Evolutionary conservation across 768 basidiomycete species (phyloP), one percentile per base, ranked within the genome.

Genomic region (Lentinula lateritia): DNA sequence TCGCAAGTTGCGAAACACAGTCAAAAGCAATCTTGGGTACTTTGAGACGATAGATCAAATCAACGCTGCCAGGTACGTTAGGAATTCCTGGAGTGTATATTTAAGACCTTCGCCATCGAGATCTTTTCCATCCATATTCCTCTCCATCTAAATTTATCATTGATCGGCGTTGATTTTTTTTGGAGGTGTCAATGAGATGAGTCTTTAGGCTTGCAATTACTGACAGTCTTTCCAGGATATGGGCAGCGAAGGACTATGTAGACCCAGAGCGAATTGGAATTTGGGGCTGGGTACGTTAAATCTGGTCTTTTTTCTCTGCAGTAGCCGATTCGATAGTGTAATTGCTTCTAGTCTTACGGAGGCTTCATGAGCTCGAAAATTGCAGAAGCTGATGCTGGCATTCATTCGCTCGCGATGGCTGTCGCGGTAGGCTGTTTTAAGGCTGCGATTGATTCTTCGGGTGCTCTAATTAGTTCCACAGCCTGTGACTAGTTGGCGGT

Each of bases 331-430:
- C 34, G 41, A 43, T n/a, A 56, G 55, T 39, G 36, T 38, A 42
- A 32, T 28, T 20, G 43, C 15, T 42, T 66, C 13, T 66, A 95
- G 95, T 94, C 92, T 8, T 98, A 95, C 68, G 96, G 96, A 9
- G 96, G 97, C 0, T 99, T 93, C 74, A 92, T 98, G 90, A 90
- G 90, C 60, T 85, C 89, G 61, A 98, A 98, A 71, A 86, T 96
- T 4, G 84, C 92, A 12, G 97, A 99, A 75, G 89, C 92, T 5
- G 81, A 92, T 70, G 94, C 92, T 15, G 89, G 90, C 5, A 84
- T 98, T 13, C 94, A 98, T 74, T 88, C 89, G 3, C 78, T 98
- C 50, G 93, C 92, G 6, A 97, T 96, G 83, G 83, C 93, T 3
- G 86, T 97, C 38, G 94, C 94, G 60, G 92, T 93, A 66, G 70